Base-by-base conservation (phyloP, 768 basidiomycete species). In the Russula brevipes region DNA sequence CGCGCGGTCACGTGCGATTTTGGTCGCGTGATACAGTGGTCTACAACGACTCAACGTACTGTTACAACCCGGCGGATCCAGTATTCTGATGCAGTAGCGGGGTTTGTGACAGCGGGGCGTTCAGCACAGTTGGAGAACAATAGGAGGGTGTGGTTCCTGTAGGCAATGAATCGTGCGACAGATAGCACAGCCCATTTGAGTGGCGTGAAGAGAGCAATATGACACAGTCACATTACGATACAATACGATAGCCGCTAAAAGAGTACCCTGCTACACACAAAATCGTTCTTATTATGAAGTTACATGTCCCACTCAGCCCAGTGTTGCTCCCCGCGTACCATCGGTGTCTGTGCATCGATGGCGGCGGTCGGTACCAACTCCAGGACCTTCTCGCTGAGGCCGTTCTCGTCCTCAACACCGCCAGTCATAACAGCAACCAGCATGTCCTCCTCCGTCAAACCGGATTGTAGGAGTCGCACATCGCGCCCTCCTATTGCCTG, bases 401-500 rank as follows among this genome's bases (percentile, higher is more conserved):
- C 86, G 4, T 77, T 75, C 60, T 79, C 75, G 65, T 87, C 85
- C 56, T 85, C 81, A 65, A 79, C 79, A 57, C 71, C 70, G 10
- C 88, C 88, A 45, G 77, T 79, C 85, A 86, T 86, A 12, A 80
- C 87, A 4, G 86, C 76, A 50, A 91, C 70, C 30, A 89, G 77
- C 6, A 82, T 77, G 55, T 82, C 81, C 36, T 80, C 76, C 16
- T 68, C 68, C 47, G 77, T 73, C 45, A 76, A 73, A 0, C 77
- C 79, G 12, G 75, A 72, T 70, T 87, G 79, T 53, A 90, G 73
- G 35, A 90, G 78, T 31, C 88, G 83, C 42, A 93, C 81, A 68
- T 91, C 88, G 11, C 69, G 68, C 0, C 80, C 90, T 69, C 90
- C 87, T 49, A 93, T 84, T n/a, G 91, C 88, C 73, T 94, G 91